Evolutionary conservation across 2,329 filamentous ascomycete genomes (phyloP), one percentile per base, ranked within the genome.

Genomic region (Endoconidiophora laricicola): DNA sequence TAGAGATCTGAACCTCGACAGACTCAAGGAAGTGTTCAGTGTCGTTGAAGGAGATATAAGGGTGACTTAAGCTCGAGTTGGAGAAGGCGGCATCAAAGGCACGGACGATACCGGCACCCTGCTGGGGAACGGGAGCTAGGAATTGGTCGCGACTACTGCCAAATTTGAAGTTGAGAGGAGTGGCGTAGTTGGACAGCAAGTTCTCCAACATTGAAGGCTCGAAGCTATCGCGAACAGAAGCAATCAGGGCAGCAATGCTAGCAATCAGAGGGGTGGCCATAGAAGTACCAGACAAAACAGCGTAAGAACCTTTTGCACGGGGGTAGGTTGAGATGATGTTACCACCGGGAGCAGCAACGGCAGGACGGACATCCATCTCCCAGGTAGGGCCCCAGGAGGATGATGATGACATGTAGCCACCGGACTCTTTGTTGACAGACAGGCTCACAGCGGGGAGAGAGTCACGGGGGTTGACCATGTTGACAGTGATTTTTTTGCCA

Each of bases 11-110:
- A 58, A 81, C 77, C 55, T 69, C 69, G 41, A 69, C 63, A 2
- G 63, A 64, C 9, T 65, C 60, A 42, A 60, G 59, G 54, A 78
- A 71, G 64, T 80, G 60, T 55, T 74, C 72, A 0, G 76, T 78
- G 59, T 82, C 78, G 58, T 81, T 81, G 63, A 81, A 79, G 3
- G 73, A 69, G 12, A 82, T 61, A 59, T 70, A 74, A n/a, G 72
- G 72, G 7, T 67, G 69, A 56, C 69, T 71, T 18, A 81, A 63
- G 10, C 74, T 57, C 2, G 71, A 70, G 2, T 67, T 73, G 14
- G 71, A 65, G 55, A 72, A 69, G 4, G 76, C 73, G 2, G 76
- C 74, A 51, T 78, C 72, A 61, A 18, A 70, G 3, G 74, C 77
- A 56, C 78, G 73, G 45, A 81, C 63, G 10, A 80, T 63, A 37